These are phyloP conservation scores for Eucalyptus regnans DNA, from an alignment of 345 rosid species.

Conservation along the genomic window DNA sequence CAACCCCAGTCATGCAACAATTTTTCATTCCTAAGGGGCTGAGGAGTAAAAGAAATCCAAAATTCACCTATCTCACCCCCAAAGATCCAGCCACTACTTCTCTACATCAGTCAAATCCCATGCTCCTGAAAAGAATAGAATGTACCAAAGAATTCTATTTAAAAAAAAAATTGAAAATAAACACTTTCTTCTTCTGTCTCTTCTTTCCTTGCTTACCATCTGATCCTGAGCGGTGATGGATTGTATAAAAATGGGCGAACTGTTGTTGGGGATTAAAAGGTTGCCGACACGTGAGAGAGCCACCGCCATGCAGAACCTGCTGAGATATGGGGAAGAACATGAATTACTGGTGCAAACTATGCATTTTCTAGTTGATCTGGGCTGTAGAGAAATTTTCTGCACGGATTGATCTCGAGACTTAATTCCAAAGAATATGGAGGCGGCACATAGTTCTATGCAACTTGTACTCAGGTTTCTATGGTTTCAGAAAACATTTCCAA, in stretches of 20 bases:
- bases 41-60: background rate
- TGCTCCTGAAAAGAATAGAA: background rate
- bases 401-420: background rate
- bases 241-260: background rate
- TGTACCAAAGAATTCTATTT: background rate
- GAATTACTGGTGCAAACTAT: background rate
- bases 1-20: background rate
- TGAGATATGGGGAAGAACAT: background rate
- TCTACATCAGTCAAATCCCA: background rate
- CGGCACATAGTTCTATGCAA: background rate
- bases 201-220: background rate
- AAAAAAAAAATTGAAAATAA: background rate
- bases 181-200: background rate
- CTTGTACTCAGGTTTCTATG: background rate
- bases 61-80: background rate
- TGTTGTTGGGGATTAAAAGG: background rate
- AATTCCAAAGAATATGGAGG: background rate
- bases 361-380: background rate
- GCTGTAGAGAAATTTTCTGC: background rate
- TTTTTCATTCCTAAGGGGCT: background rate
- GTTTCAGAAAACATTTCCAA: background rate
- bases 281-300: background rate
- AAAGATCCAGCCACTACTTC: background rate
- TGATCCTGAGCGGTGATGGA: background rate
- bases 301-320: background rate